Base-by-base conservation (phyloP, 176 grass and related monocot genomes). In the Neostapfia colusana region DNA sequence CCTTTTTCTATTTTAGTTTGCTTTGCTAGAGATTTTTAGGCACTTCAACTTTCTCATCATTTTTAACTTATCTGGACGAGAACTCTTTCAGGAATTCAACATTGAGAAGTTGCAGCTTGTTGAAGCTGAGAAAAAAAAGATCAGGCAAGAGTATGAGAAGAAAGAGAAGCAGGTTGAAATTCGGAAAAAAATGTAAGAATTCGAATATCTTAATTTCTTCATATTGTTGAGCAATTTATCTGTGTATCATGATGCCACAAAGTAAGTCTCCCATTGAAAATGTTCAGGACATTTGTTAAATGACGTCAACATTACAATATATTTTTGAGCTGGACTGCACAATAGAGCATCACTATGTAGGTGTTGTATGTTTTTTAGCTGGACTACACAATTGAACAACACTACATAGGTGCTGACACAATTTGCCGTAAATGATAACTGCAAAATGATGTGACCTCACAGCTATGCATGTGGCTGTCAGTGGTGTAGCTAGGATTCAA, bases 111-210 rank as follows among this genome's bases (percentile, higher is more conserved):
- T 99, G 55, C 96, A 99, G 77, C 92, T 99, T 85, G 89, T 99
- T 84, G 95, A 99, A 79, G 95, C 92, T 51, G 95, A 99, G 81
- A 99, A 99, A 86, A 95, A 90, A 74, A 99, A 95, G 77, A 95
- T 99, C 55, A 92, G 95, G 36, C 95, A 95, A 84, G 95, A 99
- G 70, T 99, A 99, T 72, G 95, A 99, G 75, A 81, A 84, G 15
- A 99, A 99, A 84, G 92, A 99, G 77, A 99, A 99, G 87, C 95
- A 95, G 75, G 95, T 99, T 54, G 95, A 99, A 78, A n/a, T 99
- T 78, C 80, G 95, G 34, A 95, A 90, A 79, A 99, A 99, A 86
- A 99, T 99, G 95, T 99, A 83, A 87, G 74, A 7, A 63, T 71
- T 73, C n/a, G 36, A 39, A 54, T 69, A 59, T 78, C 18, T 75